phyloP scores from a whole-genome alignment of 1,284 basidiomycete species.

The Sphaerobolus stellatus region DNA sequence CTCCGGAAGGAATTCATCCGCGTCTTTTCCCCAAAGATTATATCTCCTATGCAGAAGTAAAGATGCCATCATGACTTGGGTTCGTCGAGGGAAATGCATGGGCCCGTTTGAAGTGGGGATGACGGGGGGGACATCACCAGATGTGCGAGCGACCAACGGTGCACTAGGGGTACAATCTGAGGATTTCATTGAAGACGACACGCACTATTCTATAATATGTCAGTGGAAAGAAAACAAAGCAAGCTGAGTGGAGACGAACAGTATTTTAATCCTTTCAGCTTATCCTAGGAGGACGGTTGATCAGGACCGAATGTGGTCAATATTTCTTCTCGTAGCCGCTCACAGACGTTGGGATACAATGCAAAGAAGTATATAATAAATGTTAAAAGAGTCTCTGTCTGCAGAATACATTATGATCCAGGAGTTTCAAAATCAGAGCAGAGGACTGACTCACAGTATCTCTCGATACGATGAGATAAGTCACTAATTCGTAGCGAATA shows the following conservation, averaged over 20 bases:
- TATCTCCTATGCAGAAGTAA: constrained; percentile 54
- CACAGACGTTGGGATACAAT: constrained; percentile 52
- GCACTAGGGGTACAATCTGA: constrained; percentile 69
- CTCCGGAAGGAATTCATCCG: constrained; percentile 68
- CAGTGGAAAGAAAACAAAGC: constrained; percentile 6
- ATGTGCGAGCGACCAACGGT: constrained; percentile 49
- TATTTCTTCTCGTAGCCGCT: constrained; percentile 59
- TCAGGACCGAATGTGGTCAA: constrained; percentile 50
- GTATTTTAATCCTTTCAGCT: constrained; percentile 58
- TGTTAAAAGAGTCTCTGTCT: constrained; percentile 65
- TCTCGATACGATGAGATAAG: constrained; percentile 66
- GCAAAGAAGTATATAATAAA: constrained; percentile 67
- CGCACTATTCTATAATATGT: constrained; percentile 44
- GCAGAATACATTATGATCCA: constrained; percentile 6
- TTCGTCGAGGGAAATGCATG: constrained; percentile 59
- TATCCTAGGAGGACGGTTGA: constrained; percentile 50
- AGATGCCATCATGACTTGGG: constrained; percentile 56
- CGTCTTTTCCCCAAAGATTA: constrained; percentile 43
- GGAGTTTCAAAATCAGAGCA: neutral
- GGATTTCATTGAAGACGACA: constrained; percentile 70
- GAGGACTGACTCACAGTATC: constrained; percentile 54
- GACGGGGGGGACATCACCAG: constrained; percentile 37
- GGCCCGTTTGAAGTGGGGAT: constrained; percentile 34
- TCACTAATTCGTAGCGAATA: constrained; percentile 72
- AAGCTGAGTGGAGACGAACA: constrained; percentile 42